Percentiles rank a stretch among this genome's conserved stretches.
Conservation (phyloP, 1,284 basidiomycete species). For the Sanguinoderma infundibulare region DNA sequence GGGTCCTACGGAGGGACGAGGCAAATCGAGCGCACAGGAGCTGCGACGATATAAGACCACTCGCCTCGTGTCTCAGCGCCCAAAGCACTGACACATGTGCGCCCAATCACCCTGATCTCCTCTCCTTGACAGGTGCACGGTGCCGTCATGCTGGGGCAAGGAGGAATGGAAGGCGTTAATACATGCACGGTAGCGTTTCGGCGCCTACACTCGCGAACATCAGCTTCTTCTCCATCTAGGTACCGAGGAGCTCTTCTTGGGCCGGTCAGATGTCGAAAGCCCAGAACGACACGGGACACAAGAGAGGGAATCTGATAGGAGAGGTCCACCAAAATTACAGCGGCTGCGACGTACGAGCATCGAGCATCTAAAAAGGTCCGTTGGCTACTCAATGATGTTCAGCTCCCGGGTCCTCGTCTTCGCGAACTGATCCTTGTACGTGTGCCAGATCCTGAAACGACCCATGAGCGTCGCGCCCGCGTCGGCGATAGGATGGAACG, state of each 20-base stretch:
- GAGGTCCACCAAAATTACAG: constrained; percentile 4
- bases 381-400: constrained; percentile 68
- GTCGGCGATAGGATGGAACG: not conserved
- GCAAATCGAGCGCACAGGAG: not conserved
- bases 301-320: not conserved
- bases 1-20: not conserved
- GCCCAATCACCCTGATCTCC: too few species aligned
- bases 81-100: too few species aligned
- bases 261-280: not conserved
- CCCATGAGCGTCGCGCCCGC: not conserved
- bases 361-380: not conserved
- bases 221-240: too few species aligned
- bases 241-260: not conserved
- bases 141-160: too few species aligned
- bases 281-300: too few species aligned
- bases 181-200: too few species aligned
- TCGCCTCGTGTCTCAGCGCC: not conserved
- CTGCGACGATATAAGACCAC: not conserved
- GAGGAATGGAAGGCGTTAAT: too few species aligned
- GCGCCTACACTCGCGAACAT: too few species aligned
- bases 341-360: not conserved
- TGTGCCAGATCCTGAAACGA: constrained; percentile 84
- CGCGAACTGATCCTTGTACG: constrained; percentile 89
- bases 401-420: constrained; percentile 73
- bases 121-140: too few species aligned